Evolutionary conservation across 768 basidiomycete species (phyloP).

Genomic region (Rhodotorula diobovata): DNA sequence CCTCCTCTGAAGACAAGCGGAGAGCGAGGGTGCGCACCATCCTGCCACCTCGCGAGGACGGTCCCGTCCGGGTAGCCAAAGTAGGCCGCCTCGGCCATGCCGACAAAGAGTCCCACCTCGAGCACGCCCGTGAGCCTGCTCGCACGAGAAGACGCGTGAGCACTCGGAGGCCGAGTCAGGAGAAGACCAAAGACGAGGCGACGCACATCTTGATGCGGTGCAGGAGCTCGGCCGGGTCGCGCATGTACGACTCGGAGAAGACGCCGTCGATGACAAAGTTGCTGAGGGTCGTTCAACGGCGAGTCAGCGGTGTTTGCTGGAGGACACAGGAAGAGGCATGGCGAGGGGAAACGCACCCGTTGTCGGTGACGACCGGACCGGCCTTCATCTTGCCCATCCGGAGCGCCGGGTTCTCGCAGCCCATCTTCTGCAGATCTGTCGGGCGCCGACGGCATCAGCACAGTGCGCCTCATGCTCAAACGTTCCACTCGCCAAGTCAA

Average conservation of each 20-base stretch:
- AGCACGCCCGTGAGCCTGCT: conserved; percentile 87
- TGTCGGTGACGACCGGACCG: conserved; percentile 93
- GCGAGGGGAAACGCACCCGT: conserved; percentile 53
- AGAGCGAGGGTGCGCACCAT: conserved; percentile 9
- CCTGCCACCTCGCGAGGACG: conserved; percentile 28
- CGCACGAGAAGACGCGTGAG: background rate
- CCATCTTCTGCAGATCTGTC: conserved; percentile 44
- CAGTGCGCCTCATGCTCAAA: too few relatives aligned
- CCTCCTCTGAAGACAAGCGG: too few relatives aligned
- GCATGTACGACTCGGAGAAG: conserved; percentile 65
- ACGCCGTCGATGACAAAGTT: conserved; percentile 98
- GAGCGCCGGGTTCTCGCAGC: conserved; percentile 58
- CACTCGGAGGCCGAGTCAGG: too few relatives aligned
- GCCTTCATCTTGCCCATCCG: conserved; percentile 86
- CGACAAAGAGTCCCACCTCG: conserved; percentile 96
- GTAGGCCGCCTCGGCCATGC: conserved; percentile 90
- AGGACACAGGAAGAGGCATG: background rate
- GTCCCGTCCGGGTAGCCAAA: conserved; percentile 53
- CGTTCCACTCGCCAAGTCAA: too few relatives aligned
- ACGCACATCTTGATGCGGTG: conserved; percentile 61
- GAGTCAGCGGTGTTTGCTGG: too few relatives aligned
- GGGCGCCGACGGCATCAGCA: conserved; percentile 39
- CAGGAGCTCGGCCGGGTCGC: conserved; percentile 59
- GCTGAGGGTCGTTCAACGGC: conserved; percentile 1
- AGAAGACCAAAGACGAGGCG: background rate